Percentiles rank a stretch among this genome's conserved stretches.
Conservation (phyloP, 1,284 basidiomycete genomes). For the Tilletia walkeri region DNA sequence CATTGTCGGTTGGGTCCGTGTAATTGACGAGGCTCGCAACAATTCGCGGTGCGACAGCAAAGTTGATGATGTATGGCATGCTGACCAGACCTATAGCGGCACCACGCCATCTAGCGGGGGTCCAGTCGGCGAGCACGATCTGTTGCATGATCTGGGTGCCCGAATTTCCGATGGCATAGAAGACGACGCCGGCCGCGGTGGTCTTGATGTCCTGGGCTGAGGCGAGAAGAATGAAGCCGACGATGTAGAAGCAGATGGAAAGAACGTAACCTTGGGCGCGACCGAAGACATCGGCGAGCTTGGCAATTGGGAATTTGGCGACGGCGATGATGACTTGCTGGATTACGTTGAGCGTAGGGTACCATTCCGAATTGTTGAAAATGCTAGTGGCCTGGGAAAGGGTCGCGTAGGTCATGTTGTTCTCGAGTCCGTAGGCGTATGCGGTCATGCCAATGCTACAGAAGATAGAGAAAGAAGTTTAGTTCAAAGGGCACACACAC, state of each 20-base stretch:
- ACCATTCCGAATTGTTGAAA: constrained; percentile 30
- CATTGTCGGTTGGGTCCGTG: not conserved
- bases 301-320: constrained; percentile 52
- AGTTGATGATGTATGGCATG: constrained; percentile 51
- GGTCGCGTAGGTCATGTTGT: constrained; percentile 44
- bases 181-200: constrained; percentile 40
- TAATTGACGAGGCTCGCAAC: constrained; percentile 1
- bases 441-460: constrained; percentile 35
- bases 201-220: constrained; percentile 33
- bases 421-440: constrained; percentile 45
- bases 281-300: constrained; percentile 54
- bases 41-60: constrained; percentile 36
- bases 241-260: constrained; percentile 44
- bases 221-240: constrained; percentile 52
- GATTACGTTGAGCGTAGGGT: constrained; percentile 36
- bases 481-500: not conserved
- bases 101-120: constrained; percentile 48
- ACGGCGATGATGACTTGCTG: constrained; percentile 53
- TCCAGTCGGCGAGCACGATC: constrained; percentile 51
- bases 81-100: constrained; percentile 47
- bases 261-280: constrained; percentile 44
- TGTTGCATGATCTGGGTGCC: constrained; percentile 54
- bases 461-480: not conserved
- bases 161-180: constrained; percentile 52
- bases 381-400: constrained; percentile 29